phyloP scores from a whole-genome alignment of 768 basidiomycete species.

The Russula griseocarnosa region DNA sequence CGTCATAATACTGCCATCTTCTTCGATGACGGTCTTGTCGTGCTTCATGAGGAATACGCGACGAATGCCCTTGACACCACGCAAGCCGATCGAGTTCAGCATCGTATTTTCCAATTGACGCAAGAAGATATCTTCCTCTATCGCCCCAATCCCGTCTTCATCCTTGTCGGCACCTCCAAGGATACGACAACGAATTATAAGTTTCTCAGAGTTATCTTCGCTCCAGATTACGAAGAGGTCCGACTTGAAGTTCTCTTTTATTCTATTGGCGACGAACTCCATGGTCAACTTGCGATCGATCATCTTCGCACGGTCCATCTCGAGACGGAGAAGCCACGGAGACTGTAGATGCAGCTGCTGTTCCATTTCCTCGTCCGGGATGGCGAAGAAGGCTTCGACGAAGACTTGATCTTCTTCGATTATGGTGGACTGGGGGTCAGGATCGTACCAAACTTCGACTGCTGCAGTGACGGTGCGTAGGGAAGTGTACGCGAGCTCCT shows the following conservation, averaged over 20 bases:
- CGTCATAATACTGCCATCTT: constrained; percentile 56
- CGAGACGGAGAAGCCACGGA: constrained; percentile 95
- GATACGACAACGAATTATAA: constrained; percentile 95
- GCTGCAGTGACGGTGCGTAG: constrained; percentile 90
- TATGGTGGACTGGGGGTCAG: constrained; percentile 83
- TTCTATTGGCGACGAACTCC: constrained; percentile 89
- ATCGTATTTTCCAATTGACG: constrained; percentile 95
- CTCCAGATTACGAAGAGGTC: constrained; percentile 98
- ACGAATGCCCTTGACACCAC: constrained; percentile 86
- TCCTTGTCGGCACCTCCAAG: constrained; percentile 81
- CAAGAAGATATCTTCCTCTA: constrained; percentile 94
- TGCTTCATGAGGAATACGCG: constrained; percentile 92
- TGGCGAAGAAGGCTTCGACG: constrained; percentile 98
- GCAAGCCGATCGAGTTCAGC: constrained; percentile 90
- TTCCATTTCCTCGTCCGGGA: constrained; percentile 95
- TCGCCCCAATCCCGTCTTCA: constrained; percentile 65
- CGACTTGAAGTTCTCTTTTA: constrained; percentile 90
- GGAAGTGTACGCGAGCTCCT: constrained; percentile 91
- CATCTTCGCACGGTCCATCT: constrained; percentile 96
- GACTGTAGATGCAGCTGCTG: constrained; percentile 87
- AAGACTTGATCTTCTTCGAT: constrained; percentile 96
- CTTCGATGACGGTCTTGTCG: constrained; percentile 63
- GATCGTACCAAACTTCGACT: constrained; percentile 98
- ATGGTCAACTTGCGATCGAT: constrained; percentile 95
- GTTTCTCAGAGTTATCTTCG: constrained; percentile 97